Base-by-base conservation (phyloP, 2,329 filamentous ascomycete species). In the Sporothrix euskadiensis region DNA sequence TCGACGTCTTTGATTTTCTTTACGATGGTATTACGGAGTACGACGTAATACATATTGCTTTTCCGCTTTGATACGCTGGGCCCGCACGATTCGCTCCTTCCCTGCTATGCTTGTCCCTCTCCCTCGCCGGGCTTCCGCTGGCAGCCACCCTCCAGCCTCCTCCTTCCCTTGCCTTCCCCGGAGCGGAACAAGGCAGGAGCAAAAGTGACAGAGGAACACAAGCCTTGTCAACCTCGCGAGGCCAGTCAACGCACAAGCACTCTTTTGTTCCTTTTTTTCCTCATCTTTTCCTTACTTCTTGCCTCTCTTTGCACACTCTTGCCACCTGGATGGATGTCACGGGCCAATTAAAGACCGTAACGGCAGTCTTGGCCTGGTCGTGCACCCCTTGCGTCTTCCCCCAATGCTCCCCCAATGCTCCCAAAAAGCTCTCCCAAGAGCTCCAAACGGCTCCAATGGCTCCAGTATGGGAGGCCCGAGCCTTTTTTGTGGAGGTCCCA, bases 301-400 rank as follows among this genome's bases (percentile, higher is more conserved):
- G 22, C 52, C 5, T 26, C 44, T 32, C 14, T 49, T 49, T 49
- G 44, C 44, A 49, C 44, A 26, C 32, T n/a, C 35, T 32, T 59
- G n/a, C 39, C 54, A 52, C 69, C 19, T 30, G 56, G 9, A 35
- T 41, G 56, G 54, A 49, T 41, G 44, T 54, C 70, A 54, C 57
- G 57, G 44, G 57, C 70, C 70, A 71, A 71, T 71, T 19, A 54
- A 30, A 65, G 30, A 6, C 26, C 57, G 41, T 26, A 65, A 54
- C 57, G 30, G 70, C 57, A 8, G 39, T 49, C 32, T 57, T 63
- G 35, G 30, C 49, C 68, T 32, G 30, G n/a, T 35, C 35, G 30
- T 71, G 22, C 26, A 19, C 19, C 52, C 35, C 52, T 47, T 22
- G 39, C 39, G 19, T 57, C 30, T 22, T 47, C n/a, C 12, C 41